Percentiles rank a stretch among this genome's conserved stretches.
phyloP scores from a whole-genome alignment of 23 red algal species.

The Agarophyton chilense region DNA sequence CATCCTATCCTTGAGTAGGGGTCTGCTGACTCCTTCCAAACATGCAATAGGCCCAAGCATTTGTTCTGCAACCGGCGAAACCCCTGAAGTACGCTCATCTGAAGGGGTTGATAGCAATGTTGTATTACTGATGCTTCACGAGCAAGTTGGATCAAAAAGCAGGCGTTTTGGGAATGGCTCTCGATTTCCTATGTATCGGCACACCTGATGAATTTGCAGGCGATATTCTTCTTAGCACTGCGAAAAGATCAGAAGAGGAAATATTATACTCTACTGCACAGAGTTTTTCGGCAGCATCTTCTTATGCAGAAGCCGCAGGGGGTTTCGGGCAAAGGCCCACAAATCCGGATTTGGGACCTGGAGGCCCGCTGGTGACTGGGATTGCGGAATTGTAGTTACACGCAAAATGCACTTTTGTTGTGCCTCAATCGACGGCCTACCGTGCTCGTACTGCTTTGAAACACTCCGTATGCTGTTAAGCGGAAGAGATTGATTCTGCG shows the following conservation, averaged over 20 bases:
- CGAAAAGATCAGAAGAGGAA: slow-evolving; percentile 45
- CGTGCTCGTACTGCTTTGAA: no score
- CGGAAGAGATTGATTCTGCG: no score
- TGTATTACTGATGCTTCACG: slow-evolving; percentile 16
- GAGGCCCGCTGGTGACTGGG: no score
- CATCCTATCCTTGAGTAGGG: slow-evolving; percentile 47
- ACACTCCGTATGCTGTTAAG: no score
- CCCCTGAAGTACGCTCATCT: neutral
- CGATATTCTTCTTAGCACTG: slow-evolving; percentile 31
- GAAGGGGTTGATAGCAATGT: neutral
- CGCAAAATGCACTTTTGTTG: no score
- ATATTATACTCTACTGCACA: slow-evolving; percentile 52
- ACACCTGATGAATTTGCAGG: slow-evolving; percentile 37
- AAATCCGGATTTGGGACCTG: no score
- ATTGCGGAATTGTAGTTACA: no score
- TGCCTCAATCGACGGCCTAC: no score
- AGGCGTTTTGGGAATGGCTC: slow-evolving; percentile 45
- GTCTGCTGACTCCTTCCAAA: slow-evolving; percentile 28
- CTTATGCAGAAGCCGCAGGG: slow-evolving; percentile 56
- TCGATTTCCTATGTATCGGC: slow-evolving; percentile 62
- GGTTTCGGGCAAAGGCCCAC: slow-evolving; percentile 35
- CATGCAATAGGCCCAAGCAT: neutral
- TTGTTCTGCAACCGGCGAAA: neutral
- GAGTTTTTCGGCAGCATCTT: slow-evolving; percentile 37
- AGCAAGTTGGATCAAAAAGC: slow-evolving; percentile 59